Base-by-base conservation (phyloP, 2,329 filamentous ascomycete genomes). In the Parastagonospora avenae region DNA sequence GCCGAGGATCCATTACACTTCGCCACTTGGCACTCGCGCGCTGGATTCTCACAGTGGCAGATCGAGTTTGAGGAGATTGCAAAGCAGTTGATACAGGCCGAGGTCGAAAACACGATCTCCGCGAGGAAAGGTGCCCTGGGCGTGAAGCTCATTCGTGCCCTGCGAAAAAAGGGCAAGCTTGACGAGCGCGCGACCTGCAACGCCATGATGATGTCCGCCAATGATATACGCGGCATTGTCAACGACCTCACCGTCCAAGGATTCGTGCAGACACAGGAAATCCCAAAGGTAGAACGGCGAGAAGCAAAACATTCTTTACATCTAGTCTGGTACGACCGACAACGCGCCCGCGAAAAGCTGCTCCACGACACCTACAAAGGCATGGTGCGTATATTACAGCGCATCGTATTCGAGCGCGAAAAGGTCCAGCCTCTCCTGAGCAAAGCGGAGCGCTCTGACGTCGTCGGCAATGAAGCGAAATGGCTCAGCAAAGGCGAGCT, bases 201-300 rank as follows among this genome's bases (percentile, higher is more conserved):
- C 42, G 82, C 92, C 48, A 90, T 89, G 46, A 83, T 99, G 54
- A 88, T 97, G 79, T 88, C 89, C 50, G 90, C 93, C 64, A 86
- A 88, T 50, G 91, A 96, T 46, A 85, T 97, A 19, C 90, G 94
- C 40, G 86, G 88, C 50, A 89, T 92, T 55, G 87, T 97, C 74
- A 87, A 90, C 11, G 85, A 87, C 55, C 90, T 99, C 82, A 90
- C 96, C 62, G 87, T 91, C 71, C 86, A 86, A 14, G 93, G 94
- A 2, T 87, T 94, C 54, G 85, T 96, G 10, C 91, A 97, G 60
- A 85, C 96, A 5, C 94, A 99, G 72, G 94, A 99, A 76, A 88
- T 99, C 0, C 94, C 94, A 0, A 90, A 90, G 59, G 93, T 97
- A 66, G 88, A 88, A 59, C 88, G 87, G 55, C 87, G 92, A 30